Base-by-base conservation (phyloP, 164 flowering plant species). In the Vitis rotundifolia region DNA sequence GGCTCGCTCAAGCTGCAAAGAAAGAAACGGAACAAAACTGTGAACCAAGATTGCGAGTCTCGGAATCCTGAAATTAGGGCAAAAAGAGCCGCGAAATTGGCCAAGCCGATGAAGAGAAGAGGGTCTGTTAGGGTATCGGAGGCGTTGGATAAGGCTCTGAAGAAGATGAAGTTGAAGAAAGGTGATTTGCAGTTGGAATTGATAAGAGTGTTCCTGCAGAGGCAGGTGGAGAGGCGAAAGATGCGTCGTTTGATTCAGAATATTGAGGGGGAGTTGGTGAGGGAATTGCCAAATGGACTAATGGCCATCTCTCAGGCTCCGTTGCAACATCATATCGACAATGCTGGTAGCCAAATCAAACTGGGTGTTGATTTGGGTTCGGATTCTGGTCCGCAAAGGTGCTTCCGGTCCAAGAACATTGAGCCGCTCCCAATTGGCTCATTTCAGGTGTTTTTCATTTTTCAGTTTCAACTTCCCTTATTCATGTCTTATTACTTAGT, bases 321-420 rank as follows among this genome's bases (percentile, higher is more conserved):
- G 59, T 59, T 71, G 2, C 71, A 66, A 31, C 64, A 61, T 2
- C 54, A 60, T 29, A 22, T 63, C n/a, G 62, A 56, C 73, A 81
- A 81, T 82, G 88, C 68, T n/a, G 81, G 67, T 66, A 63, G 68
- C n/a, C 31, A 37, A 66, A 31, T 69, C 55, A 91, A 88, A 65
- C 13, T 91, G 9, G 94, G 91, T 49, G 71, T 70, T 48, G 84
- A 78, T 55, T 47, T 70, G 1, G 65, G 64, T 59, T 71, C 71
- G 1, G 67, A 61, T 59, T 71, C 71, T 15, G 67, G 77, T 26
- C 26, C 62, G 8, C 65, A 74, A n/a, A 72, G 92, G 75, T 62
- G 81, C 37, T 80, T 90, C 63, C 82, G 97, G 68, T 91, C 98
- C 3, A 93, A 93, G 74, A 93, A 93, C 79, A 80, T 91, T 49